phyloP scores from a whole-genome alignment of 495 filamentous ascomycete species.

The Podospora pseudocomata region DNA sequence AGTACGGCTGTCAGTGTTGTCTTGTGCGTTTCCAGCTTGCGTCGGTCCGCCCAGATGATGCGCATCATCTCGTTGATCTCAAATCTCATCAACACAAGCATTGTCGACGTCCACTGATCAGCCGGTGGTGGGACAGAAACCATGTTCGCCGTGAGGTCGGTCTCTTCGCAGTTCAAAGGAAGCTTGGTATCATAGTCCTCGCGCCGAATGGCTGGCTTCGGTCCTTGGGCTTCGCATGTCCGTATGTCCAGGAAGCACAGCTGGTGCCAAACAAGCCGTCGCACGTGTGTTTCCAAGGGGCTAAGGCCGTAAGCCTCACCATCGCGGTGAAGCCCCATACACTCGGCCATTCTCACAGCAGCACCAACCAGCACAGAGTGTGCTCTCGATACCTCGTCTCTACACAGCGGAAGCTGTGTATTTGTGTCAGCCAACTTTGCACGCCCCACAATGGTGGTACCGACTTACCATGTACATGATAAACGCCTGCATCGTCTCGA shows the following conservation, averaged over 20 bases:
- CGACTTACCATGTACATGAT: slow-evolving; percentile 66
- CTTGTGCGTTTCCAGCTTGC: slow-evolving; percentile 56
- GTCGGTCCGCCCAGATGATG: slow-evolving; percentile 58
- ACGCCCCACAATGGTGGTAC: background rate
- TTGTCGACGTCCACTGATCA: slow-evolving; percentile 63
- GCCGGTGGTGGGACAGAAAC: slow-evolving; percentile 38
- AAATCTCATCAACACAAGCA: slow-evolving; percentile 62
- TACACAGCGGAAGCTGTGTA: slow-evolving; percentile 61
- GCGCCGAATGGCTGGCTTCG: slow-evolving; percentile 58
- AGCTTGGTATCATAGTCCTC: slow-evolving; percentile 70
- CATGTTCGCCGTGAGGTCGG: slow-evolving; percentile 44
- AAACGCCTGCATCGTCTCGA: slow-evolving; percentile 70
- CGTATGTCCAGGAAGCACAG: slow-evolving; percentile 72
- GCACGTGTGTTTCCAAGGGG: slow-evolving; percentile 66
- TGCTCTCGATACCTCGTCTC: slow-evolving; percentile 63
- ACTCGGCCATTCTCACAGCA: slow-evolving; percentile 68
- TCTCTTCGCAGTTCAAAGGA: slow-evolving; percentile 64
- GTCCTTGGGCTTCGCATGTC: slow-evolving; percentile 72
- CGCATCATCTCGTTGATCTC: slow-evolving; percentile 72
- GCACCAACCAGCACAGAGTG: slow-evolving; percentile 68
- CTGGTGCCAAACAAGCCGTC: slow-evolving; percentile 73
- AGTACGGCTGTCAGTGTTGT: slow-evolving; percentile 55
- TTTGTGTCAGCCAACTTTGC: slow-evolving; percentile 15
- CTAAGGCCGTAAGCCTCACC: slow-evolving; percentile 59
- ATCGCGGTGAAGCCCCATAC: slow-evolving; percentile 73